Conservation (phyloP, 139 green algal species). For the Volvox reticuliferus region DNA sequence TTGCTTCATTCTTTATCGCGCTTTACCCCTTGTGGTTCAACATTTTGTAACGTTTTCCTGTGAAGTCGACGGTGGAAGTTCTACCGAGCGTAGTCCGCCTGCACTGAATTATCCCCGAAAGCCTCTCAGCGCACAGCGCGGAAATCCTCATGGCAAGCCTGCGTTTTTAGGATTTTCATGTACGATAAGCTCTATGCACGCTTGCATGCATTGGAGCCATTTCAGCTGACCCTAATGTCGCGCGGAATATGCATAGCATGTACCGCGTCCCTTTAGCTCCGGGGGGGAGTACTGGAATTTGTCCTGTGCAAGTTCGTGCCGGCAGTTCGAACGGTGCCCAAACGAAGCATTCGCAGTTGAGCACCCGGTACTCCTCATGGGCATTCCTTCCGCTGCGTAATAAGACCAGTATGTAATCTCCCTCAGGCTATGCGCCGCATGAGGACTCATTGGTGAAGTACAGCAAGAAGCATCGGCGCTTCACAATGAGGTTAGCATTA, state of each 20-base stretch:
- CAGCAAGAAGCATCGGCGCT: conserved; percentile 40
- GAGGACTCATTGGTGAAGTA: not conserved
- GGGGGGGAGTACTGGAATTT: not conserved
- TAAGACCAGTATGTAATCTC: not conserved
- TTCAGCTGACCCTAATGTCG: not conserved
- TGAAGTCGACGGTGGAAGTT: too few species aligned
- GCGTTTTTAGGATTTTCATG: not conserved
- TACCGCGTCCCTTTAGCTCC: not conserved
- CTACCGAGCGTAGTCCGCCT: too few species aligned
- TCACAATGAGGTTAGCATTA: conserved; percentile 17
- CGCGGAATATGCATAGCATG: not conserved
- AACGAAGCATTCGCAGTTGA: not conserved
- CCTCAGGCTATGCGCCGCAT: not conserved
- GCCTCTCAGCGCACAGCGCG: too few species aligned
- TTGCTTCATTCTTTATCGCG: too few species aligned
- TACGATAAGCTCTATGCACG: not conserved
- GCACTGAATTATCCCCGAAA: too few species aligned
- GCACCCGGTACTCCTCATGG: not conserved
- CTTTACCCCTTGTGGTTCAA: too few species aligned
- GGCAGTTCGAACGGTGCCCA: not conserved
- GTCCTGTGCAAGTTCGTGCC: not conserved
- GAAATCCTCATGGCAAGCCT: too few species aligned
- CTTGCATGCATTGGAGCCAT: not conserved
- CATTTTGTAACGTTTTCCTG: too few species aligned
- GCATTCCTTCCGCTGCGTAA: not conserved